Evolutionary conservation across 441 rosid species (phyloP), one percentile per base, ranked within the genome.

Genomic region (Brassica balearica): DNA sequence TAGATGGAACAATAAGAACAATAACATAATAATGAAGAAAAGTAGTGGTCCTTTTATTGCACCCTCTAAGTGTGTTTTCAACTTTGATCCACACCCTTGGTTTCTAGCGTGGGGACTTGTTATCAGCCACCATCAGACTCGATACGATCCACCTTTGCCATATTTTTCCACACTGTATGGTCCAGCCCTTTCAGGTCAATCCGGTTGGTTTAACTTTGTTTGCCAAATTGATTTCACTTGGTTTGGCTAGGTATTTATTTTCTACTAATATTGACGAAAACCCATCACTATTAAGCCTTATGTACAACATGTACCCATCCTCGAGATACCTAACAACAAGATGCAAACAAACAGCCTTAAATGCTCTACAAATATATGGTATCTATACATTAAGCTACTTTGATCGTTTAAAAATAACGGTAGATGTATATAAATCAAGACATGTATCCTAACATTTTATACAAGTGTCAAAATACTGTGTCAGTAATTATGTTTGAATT

Each of bases 81-180:
- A 80, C 76, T 64, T 75, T 70, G 79, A 80, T 74, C 82, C 82
- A 74, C 82, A 22, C 82, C 53, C 68, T 80, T 69, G 38, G 68
- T 80, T 69, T 69, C 63, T 80, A 80, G 82, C 9, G 79, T 80
- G 79, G 82, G 82, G 79, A 80, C 82, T 74, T 80, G 68, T 74
- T 69, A 63, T 34, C 20, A 61, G 74, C 69, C 76, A 71, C 68
- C 69, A 67, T 68, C 73, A 61, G 34, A 60, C 65, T 17, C 59
- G 71, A 73, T 73, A 69, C 78, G 72, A 68, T 79, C 65, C 71
- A 41, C 67, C 22, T 36, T 61, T 78, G 82, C 71, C 71, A 51
- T 53, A 34, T 78, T 79, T 61, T 79, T 73, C 82, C 48, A 79
- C 78, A 79, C 69, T 79, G 56, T 43, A 70, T 56, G 79, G 82